Evolutionary conservation across 805 yeast genomes (phyloP), one percentile per base, ranked within the genome.

Genomic region (Metschnikowia matae): DNA sequence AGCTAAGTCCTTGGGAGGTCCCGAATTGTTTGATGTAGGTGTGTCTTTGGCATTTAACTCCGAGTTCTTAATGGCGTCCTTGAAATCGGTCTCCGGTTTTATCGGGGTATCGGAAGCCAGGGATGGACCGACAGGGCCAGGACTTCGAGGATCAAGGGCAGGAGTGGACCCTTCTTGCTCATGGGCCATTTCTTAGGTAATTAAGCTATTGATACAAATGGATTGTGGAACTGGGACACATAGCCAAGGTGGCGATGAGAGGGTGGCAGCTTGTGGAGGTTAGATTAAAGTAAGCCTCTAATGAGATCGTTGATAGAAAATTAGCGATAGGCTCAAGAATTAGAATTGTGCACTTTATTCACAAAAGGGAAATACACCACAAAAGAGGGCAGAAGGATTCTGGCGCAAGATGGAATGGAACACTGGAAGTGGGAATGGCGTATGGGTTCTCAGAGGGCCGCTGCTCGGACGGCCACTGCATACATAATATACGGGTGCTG

Each of bases 401-500:
- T 3, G 36, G 45, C n/a, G 8, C 33, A 15, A 32, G 17, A 8
- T 43, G 31, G 46, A 20, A 33, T 29, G 21, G 20, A 21, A 33
- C 20, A 40, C 21, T 18, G 17, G 40, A 6, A 36, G 26, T 42
- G 45, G 29, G n/a, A 34, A 42, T 20, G 45, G 45, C 33, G 45
- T 11, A 34, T n/a, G 17, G 31, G 11, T 21, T 42, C 38, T 32
- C 38, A 33, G 14, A 36, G 40, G n/a, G 33, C 40, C 46, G 46
- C 46, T 44, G 32, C 46, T 44, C 46, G 46, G 23, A 35, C 46
- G 46, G 46, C 46, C 46, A 44, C 46, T 44, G 46, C 46, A 44
- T 44, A 41, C 36, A 44, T 44, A 15, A 42, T 42, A 21, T 42
- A 32, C 26, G 45, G 18, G 38, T 20, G 10, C 18, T n/a, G 38